Conservation (phyloP, 176 grass and related monocot genomes). For the Lolium multiflorum region DNA sequence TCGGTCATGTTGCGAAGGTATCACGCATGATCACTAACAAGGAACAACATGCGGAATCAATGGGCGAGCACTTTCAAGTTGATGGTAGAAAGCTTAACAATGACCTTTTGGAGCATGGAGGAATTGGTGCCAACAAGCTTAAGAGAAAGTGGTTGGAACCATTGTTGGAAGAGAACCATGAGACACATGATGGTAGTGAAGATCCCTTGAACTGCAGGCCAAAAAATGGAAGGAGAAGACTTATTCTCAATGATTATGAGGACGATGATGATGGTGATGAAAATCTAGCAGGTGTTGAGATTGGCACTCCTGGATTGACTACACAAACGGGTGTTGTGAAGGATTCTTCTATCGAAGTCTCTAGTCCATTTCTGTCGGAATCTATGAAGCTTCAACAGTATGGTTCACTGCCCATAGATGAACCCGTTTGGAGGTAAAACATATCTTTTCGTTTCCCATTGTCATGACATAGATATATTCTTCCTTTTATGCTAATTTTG, state of each 20-base stretch:
- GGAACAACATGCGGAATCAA: not conserved
- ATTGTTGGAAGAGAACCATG: not conserved
- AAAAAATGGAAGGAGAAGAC: not conserved
- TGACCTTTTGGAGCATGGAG: not conserved
- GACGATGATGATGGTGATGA: not conserved
- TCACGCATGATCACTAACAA: not conserved
- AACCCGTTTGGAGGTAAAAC: constrained; percentile 46
- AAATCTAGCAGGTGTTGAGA: not conserved
- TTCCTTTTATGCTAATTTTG: constrained; percentile 1
- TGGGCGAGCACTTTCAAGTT: not conserved
- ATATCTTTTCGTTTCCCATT: not conserved
- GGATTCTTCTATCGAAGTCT: not conserved
- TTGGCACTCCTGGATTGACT: not conserved
- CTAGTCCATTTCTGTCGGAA: too few relatives aligned
- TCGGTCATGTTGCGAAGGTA: not conserved
- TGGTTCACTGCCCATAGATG: constrained; percentile 17
- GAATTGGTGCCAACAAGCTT: not conserved
- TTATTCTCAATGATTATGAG: not conserved
- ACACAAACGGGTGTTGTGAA: not conserved
- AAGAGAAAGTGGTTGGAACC: not conserved
- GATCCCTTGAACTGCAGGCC: not conserved
- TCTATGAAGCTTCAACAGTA: not conserved
- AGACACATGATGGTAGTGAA: not conserved
- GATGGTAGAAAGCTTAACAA: not conserved
- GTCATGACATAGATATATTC: not conserved